Evolutionary conservation across 345 rosid species (phyloP).

Genomic region (Citrus sp.): DNA sequence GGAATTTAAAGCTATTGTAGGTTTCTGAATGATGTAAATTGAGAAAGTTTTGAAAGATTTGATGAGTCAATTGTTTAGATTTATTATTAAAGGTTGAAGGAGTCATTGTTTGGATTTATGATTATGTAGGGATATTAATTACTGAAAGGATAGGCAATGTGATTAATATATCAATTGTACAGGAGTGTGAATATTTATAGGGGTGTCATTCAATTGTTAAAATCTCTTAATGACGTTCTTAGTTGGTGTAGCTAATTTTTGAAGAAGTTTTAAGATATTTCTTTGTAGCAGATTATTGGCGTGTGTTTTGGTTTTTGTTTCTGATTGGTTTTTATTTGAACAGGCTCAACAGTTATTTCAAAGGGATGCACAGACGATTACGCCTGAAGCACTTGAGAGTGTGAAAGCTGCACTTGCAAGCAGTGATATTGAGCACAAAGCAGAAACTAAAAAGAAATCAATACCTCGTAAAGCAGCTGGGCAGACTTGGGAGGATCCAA

Average conservation of each 20-base stretch:
- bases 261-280: neutral
- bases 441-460: conserved; percentile 87
- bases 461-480: conserved; percentile 98
- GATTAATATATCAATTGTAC: neutral
- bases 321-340: conserved; percentile 22
- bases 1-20: neutral
- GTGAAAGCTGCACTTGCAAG: conserved; percentile 95
- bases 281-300: neutral
- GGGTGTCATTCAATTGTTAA: neutral
- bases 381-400: conserved; percentile 94
- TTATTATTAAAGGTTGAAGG: too few species aligned
- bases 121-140: neutral
- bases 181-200: neutral
- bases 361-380: conserved; percentile 89
- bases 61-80: too few species aligned
- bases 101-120: neutral
- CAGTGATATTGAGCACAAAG: conserved; percentile 88
- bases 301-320: neutral
- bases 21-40: neutral
- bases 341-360: conserved; percentile 95
- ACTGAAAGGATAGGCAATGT: neutral
- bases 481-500: conserved; percentile 93
- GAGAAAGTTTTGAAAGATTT: neutral
- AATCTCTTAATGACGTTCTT: neutral
- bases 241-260: neutral